These are phyloP conservation scores for Elsinoe fawcettii DNA, from an alignment of 2,329 filamentous ascomycete species.

Conservation along the genomic window DNA sequence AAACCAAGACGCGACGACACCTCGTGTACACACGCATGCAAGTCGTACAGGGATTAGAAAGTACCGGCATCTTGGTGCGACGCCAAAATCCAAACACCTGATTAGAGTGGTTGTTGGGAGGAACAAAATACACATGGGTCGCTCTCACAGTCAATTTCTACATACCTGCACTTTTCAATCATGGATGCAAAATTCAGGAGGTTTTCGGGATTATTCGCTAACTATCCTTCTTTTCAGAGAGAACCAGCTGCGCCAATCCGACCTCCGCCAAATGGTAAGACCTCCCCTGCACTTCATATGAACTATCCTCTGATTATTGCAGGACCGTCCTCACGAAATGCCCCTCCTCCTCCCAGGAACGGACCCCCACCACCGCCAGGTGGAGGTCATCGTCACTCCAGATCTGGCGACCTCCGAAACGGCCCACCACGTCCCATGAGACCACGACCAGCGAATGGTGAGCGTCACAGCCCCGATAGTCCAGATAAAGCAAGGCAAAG, in stretches of 20 bases:
- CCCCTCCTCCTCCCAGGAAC: conserved; percentile 38
- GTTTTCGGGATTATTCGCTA: conserved; percentile 35
- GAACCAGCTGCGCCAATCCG: conserved; percentile 60
- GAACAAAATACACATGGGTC: neutral
- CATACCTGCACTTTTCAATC: conserved; percentile 7
- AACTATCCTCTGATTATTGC: conserved; percentile 18
- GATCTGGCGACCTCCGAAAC: conserved; percentile 54
- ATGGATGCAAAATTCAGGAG: conserved; percentile 36
- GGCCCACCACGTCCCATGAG: conserved; percentile 31
- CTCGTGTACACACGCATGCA: conserved; percentile 1
- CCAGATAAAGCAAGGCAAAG: conserved; percentile 47
- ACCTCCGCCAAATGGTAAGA: conserved; percentile 34
- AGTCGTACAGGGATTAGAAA: conserved; percentile 8
- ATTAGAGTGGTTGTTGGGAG: neutral
- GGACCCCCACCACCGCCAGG: conserved; percentile 38
- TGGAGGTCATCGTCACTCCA: conserved; percentile 50
- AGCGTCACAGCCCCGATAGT: conserved; percentile 41
- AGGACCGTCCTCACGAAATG: conserved; percentile 34
- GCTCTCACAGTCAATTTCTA: neutral
- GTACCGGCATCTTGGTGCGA: conserved; percentile 11
- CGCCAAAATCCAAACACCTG: neutral
- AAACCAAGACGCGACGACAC: conserved; percentile 6
- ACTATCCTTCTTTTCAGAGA: conserved; percentile 47
- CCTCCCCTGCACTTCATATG: no score
- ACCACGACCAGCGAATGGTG: conserved; percentile 30